Base-by-base conservation (phyloP, 2,329 filamentous ascomycete genomes). In the Xylaria sp. region DNA sequence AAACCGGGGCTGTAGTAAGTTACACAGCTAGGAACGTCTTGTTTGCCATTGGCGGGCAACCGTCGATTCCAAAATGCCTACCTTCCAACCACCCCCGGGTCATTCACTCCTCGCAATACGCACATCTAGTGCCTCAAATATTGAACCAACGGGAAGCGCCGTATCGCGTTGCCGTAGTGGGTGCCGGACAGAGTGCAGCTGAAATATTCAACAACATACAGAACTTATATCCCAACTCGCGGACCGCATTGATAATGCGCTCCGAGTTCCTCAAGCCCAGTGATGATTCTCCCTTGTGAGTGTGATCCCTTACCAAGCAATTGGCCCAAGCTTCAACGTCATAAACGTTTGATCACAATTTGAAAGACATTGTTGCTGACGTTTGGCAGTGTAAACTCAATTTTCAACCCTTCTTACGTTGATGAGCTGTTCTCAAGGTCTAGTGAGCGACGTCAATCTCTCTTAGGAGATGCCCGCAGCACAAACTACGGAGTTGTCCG, bases 401-500 rank as follows among this genome's bases (percentile, higher is more conserved):
- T 98, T 78, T 98, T 98, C 85, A 94, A 98, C 82, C 95, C 95
- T 0, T 90, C 91, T 41, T 92, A 91, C 69, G 90, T 97, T 37
- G 92, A 97, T 79, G 85, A 85, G 54, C 88, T 97, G 74, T 98
- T 90, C 83, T 83, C 88, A 58, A 89, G 91, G 73, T 84, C 91
- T 0, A 82, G 90, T 0, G 83, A 85, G 54, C 85, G 90, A 70
- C 91, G 94, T 58, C 83, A 86, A 68, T 80, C 81, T 70, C 78
- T 89, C 39, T 79, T 97, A 61, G 82, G 85, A 18, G 89, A 90
- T 62, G 93, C 97, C 74, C 91, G 92, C 69, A 90, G 90, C 37
- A 98, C 95, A 70, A 98, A 98, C 84, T 98, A 98, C 80, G 92
- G 94, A 62, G 95, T 98, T 4, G 95, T 99, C 3, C 90, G 95